Evolutionary conservation across 352 stramenopile species (phyloP).

Genomic region (Pythium scleroteichum): DNA sequence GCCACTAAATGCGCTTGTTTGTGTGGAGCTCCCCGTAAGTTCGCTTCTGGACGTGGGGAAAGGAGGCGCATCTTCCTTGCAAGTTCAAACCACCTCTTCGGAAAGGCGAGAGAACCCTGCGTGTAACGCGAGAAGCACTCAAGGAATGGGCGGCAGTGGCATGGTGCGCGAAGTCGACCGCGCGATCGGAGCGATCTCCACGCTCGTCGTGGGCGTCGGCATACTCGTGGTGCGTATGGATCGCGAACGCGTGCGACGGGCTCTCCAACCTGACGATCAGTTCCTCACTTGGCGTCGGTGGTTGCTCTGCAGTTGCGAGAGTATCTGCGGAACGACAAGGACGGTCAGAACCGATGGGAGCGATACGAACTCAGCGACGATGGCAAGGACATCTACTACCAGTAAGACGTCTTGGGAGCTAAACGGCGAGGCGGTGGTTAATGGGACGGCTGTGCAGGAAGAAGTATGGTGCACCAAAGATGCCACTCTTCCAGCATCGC

Average conservation of each 20-base stretch:
- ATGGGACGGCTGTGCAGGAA: slow-evolving; percentile 37
- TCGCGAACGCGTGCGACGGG: background rate
- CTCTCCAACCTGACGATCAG: too few relatives aligned
- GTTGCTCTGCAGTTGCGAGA: slow-evolving; percentile 46
- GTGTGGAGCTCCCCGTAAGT: background rate
- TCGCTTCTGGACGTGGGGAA: slow-evolving; percentile 4
- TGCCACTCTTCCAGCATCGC: slow-evolving; percentile 74
- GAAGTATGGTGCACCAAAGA: slow-evolving; percentile 72
- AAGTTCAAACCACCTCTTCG: slow-evolving; percentile 16
- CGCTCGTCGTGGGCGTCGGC: slow-evolving; percentile 70
- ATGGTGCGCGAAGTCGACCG: slow-evolving; percentile 80
- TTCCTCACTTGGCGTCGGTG: background rate
- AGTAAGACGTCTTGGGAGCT: too few relatives aligned
- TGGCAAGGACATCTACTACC: slow-evolving; percentile 73
- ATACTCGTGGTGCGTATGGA: slow-evolving; percentile 56
- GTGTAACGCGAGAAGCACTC: background rate
- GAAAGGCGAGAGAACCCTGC: background rate
- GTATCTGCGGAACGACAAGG: slow-evolving; percentile 51
- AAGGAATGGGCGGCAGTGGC: slow-evolving; percentile 40
- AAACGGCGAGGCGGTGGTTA: too few relatives aligned
- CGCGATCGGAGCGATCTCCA: slow-evolving; percentile 74
- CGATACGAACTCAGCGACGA: slow-evolving; percentile 44
- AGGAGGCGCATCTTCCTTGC: slow-evolving; percentile 22
- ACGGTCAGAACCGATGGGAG: slow-evolving; percentile 57
- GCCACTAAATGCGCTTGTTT: slow-evolving; percentile 12